These are phyloP conservation scores for Globisporangium barbulae DNA, from an alignment of 352 stramenopile genomes.

Conservation along the genomic window DNA sequence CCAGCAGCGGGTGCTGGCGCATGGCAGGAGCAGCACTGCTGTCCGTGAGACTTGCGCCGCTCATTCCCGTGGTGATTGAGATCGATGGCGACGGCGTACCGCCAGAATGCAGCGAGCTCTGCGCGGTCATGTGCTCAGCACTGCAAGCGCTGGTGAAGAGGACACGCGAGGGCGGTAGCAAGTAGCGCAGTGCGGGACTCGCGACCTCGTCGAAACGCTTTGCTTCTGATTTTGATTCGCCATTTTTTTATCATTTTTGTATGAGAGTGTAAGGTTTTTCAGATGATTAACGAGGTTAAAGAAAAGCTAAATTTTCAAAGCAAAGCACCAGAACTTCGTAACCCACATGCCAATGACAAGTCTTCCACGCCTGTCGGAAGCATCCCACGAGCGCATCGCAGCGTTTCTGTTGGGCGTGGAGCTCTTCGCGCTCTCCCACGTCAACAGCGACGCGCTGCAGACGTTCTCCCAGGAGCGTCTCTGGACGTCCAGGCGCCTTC, in stretches of 20 bases:
- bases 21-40: neutral
- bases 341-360: neutral
- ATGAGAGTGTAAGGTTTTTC: no score
- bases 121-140: neutral
- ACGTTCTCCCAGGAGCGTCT: slow-evolving; percentile 6
- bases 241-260: no score
- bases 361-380: neutral
- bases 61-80: neutral
- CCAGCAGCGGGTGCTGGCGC: slow-evolving; percentile 14
- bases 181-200: neutral
- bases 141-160: neutral
- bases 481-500: neutral
- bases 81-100: neutral
- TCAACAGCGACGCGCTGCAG: slow-evolving; percentile 5
- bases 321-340: neutral
- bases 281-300: no score
- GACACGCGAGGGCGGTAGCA: neutral
- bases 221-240: slow-evolving; percentile 4
- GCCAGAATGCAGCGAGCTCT: neutral
- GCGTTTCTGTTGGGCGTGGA: slow-evolving; percentile 10
- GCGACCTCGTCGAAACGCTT: neutral
- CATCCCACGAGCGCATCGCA: slow-evolving; percentile 1
- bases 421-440: slow-evolving; percentile 15
- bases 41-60: neutral
- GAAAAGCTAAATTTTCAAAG: no score